Evolutionary conservation across 176 grass and related monocot genomes (phyloP).

Genomic region (Microstegium vimineum): DNA sequence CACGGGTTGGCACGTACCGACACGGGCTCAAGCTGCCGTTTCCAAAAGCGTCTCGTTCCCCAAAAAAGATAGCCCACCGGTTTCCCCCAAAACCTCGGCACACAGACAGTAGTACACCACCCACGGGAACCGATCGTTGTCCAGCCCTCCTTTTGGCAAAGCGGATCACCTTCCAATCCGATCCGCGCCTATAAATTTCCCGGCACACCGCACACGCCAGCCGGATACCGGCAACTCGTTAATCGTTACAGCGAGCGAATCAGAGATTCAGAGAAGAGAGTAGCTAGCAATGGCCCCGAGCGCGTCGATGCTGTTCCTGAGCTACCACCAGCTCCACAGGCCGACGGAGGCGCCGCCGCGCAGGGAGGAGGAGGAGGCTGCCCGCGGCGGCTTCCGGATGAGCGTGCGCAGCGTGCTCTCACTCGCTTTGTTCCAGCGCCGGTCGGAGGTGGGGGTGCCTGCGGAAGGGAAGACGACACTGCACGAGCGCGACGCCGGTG

Average conservation of each 20-base stretch:
- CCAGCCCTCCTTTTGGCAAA: background rate
- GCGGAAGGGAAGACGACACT: background rate
- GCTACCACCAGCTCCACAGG: constrained; percentile 70
- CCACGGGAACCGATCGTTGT: background rate
- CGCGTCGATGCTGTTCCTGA: constrained; percentile 79
- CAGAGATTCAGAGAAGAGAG: background rate
- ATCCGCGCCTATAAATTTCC: constrained; percentile 5
- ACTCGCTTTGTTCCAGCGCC: background rate
- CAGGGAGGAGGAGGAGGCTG: background rate
- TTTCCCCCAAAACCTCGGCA: constrained; percentile 34
- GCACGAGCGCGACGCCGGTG: background rate
- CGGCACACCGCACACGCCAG: background rate
- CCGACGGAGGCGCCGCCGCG: background rate
- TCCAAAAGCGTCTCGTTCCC: background rate
- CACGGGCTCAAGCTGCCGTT: background rate
- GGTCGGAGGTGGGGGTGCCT: background rate
- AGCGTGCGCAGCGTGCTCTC: background rate
- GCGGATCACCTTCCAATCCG: background rate
- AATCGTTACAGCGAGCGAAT: background rate
- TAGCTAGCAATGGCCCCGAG: constrained; percentile 63
- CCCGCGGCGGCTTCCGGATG: background rate
- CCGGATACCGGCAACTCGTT: background rate
- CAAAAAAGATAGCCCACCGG: constrained; percentile 33
- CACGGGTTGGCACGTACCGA: background rate
- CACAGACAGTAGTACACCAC: background rate